Evolutionary conservation across 192 early-diverging fungal species (phyloP).

Genomic region (Backusella macrospora): DNA sequence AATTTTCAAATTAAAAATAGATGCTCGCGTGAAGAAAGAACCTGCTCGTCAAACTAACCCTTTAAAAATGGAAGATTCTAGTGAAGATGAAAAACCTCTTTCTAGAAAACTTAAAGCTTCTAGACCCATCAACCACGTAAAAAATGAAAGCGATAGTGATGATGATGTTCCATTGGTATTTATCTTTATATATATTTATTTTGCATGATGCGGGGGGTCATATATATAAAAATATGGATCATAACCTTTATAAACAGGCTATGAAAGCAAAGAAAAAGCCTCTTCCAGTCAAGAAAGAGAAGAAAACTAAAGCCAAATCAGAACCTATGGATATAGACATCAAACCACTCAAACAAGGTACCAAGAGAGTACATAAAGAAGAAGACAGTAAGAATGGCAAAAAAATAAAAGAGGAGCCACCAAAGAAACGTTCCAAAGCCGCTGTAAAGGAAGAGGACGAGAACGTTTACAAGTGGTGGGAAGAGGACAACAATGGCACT

Average conservation of each 20-base stretch:
- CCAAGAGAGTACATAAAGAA: constrained; percentile 15
- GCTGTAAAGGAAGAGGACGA: constrained; percentile 54
- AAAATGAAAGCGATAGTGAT: constrained; percentile 12
- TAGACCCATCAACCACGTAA: neutral
- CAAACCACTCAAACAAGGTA: neutral
- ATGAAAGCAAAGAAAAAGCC: neutral
- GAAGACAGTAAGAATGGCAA: constrained; percentile 29
- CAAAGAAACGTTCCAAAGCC: constrained; percentile 33
- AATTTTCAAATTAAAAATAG: neutral
- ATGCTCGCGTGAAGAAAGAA: neutral
- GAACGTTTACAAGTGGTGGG: constrained; percentile 76
- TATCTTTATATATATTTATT: neutral
- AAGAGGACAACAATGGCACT: constrained; percentile 57
- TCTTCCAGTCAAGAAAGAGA: neutral
- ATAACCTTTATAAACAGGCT: neutral
- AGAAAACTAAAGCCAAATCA: neutral
- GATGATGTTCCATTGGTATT: constrained; percentile 15
- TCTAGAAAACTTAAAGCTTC: neutral
- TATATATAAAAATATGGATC: neutral
- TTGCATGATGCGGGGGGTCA: neutral
- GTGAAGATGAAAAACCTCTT: constrained; percentile 3
- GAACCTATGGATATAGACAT: constrained; percentile 14
- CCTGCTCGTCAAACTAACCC: neutral
- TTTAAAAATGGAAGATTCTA: neutral
- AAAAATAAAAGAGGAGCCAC: constrained; percentile 34